Evolutionary conservation across 2,329 filamentous ascomycete genomes (phyloP).

Genomic region (Diaporthe capsici): DNA sequence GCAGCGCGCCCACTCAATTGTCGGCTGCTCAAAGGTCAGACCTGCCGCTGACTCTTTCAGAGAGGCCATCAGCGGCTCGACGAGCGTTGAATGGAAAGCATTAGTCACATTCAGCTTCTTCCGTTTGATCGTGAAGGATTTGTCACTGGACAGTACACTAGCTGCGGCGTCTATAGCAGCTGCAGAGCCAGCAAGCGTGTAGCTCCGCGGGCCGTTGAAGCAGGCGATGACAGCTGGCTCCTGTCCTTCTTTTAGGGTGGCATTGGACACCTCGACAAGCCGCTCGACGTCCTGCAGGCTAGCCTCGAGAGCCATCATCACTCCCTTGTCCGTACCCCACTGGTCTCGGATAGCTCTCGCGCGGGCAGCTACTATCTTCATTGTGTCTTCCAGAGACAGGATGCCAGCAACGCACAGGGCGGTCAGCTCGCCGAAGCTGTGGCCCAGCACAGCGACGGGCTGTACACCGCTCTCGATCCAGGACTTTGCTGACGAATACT

Average conservation of each 20-base stretch:
- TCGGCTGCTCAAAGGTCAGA: slow-evolving; percentile 50
- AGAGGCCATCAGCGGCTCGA: slow-evolving; percentile 52
- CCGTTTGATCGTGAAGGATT: slow-evolving; percentile 47
- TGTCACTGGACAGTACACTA: slow-evolving; percentile 41
- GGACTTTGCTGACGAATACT: slow-evolving; percentile 58
- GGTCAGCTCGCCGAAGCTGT: slow-evolving; percentile 59
- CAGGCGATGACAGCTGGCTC: slow-evolving; percentile 57
- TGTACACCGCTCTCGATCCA: slow-evolving; percentile 58
- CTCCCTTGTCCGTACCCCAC: slow-evolving; percentile 54
- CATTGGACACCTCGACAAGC: not conserved
- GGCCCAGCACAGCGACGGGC: slow-evolving; percentile 51
- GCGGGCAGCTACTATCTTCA: slow-evolving; percentile 49
- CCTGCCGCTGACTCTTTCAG: slow-evolving; percentile 50
- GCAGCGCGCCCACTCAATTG: slow-evolving; percentile 49
- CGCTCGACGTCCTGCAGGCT: not conserved
- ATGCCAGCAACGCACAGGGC: slow-evolving; percentile 54
- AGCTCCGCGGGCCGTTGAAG: slow-evolving; percentile 59
- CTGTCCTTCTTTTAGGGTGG: not conserved
- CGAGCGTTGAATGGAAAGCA: slow-evolving; percentile 61
- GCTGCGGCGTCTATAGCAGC: slow-evolving; percentile 49
- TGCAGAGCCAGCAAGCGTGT: slow-evolving; percentile 57
- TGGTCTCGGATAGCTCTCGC: slow-evolving; percentile 49
- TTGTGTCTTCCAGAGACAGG: slow-evolving; percentile 48
- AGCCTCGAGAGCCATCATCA: slow-evolving; percentile 54
- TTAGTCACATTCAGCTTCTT: slow-evolving; percentile 61